A percentile compares a stretch with the other conserved stretches of the same genome.
Conservation (phyloP, 768 basidiomycete genomes). For the Boletus subcaerulescens region DNA sequence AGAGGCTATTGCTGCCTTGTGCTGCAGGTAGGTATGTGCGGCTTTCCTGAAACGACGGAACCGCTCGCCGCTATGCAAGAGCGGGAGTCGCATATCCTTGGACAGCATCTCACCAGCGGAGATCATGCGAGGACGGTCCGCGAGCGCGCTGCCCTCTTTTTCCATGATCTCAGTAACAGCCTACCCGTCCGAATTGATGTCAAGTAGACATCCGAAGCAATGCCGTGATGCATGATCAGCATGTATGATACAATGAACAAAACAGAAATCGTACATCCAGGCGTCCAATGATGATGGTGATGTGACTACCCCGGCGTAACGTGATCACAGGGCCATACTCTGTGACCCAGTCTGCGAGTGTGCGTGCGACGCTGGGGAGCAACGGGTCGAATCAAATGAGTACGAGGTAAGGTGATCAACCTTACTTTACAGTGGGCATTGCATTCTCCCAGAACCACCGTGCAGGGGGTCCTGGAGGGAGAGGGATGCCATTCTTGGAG, state of each 20-base stretch:
- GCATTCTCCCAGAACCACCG: constrained; percentile 24
- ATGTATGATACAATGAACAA: not conserved
- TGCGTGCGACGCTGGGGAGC: constrained; percentile 13
- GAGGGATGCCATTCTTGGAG: constrained; percentile 10
- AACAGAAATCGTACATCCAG: constrained; percentile 15
- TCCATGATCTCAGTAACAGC: constrained; percentile 60
- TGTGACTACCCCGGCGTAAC: constrained; percentile 42
- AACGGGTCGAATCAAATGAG: not conserved
- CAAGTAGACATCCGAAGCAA: not conserved
- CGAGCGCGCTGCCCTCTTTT: constrained; percentile 47
- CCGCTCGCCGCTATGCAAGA: constrained; percentile 50
- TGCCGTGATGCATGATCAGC: not conserved
- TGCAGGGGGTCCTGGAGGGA: constrained; percentile 27
- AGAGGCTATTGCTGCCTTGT: constrained; percentile 42
- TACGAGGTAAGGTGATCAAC: not conserved
- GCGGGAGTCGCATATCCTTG: constrained; percentile 48
- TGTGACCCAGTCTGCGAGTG: constrained; percentile 50
- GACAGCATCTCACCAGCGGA: constrained; percentile 52
- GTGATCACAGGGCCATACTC: constrained; percentile 58
- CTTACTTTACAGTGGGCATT: constrained; percentile 20
- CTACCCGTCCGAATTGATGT: constrained; percentile 24
- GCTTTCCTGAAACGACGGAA: constrained; percentile 52
- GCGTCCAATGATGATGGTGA: constrained; percentile 20
- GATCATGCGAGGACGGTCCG: constrained; percentile 49
- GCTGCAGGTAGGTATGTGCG: constrained; percentile 51